Base-by-base conservation (phyloP, 768 basidiomycete species). In the Mycena epipterygia region DNA sequence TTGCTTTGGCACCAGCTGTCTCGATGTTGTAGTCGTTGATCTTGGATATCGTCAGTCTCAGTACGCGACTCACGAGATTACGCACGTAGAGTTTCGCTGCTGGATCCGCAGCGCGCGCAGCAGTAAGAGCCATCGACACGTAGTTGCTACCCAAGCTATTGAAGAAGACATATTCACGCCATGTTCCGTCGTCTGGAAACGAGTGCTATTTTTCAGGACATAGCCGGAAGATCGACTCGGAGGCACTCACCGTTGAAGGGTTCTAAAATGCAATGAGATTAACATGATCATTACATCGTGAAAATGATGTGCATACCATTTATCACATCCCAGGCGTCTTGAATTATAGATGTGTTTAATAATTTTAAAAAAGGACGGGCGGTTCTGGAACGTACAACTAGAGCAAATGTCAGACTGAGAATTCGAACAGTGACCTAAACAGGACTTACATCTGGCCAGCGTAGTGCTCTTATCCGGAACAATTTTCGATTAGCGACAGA, bases 361-460 rank as follows among this genome's bases (percentile, higher is more conserved):
- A 51, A 7, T 21, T 5, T 25, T 23, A 29, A 29, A 12, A 13
- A 25, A 5, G 8, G 35, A 37, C 3, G 23, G 78, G n/a, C n/a
- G n/a, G 79, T 35, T 55, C 55, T 21, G 82, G 79, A 59, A 84
- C 76, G 80, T 82, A 85, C 55, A 80, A 80, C 76, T 84, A 41
- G 17, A 25, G 6, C 11, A 25, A 27, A 51, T 25, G 5, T 3
- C 6, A 9, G 7, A 51, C 23, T 9, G n/a, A 25, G 13, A 5
- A 25, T 14, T 9, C 11, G n/a, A n/a, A n/a, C 48, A 25, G 23
- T 6, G 17, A 12, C 11, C 11, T 17, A 57, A 13, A n/a, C n/a
- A 30, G 11, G 39, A 76, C 79, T 72, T 71, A 89, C 84, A 88
- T 81, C 75, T 88, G 73, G 29, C 89, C 89, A 72, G 82, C 84